Percentiles rank a stretch among this genome's conserved stretches.
Conservation (phyloP, 495 filamentous ascomycete species). For the Penicillium soppii region DNA sequence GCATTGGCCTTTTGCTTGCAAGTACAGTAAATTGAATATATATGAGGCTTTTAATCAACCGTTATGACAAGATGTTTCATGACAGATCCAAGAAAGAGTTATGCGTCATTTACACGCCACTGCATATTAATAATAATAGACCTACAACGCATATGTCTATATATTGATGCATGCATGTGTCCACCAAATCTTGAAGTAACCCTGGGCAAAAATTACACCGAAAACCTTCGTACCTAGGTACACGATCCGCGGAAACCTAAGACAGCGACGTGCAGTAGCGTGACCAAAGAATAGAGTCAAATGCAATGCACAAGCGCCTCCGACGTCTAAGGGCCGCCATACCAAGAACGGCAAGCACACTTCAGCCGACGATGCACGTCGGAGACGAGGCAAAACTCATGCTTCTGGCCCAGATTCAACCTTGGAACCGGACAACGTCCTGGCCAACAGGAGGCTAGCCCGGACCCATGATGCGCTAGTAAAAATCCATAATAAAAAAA, state of each 20-base stretch:
- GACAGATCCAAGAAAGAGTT: too few relatives aligned
- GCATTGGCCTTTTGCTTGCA: too few relatives aligned
- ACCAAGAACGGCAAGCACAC: neutral
- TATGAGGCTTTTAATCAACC: too few relatives aligned
- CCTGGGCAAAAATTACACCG: neutral
- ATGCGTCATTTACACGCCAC: too few relatives aligned
- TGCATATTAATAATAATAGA: neutral
- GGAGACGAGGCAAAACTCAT: neutral
- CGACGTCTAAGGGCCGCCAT: neutral
- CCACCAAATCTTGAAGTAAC: neutral
- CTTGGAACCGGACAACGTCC: too few relatives aligned
- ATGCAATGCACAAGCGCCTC: constrained; percentile 5
- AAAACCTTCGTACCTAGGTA: neutral
- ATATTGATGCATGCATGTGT: neutral
- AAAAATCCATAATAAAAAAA: neutral
- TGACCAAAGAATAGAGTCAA: neutral
- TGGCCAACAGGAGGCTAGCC: neutral
- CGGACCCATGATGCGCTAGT: neutral
- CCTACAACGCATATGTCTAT: neutral
- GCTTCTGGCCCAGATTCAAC: neutral
- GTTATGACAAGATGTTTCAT: too few relatives aligned
- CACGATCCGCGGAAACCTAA: neutral
- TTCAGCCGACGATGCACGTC: constrained; percentile 8
- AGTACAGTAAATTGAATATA: too few relatives aligned
- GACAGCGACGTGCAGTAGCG: constrained; percentile 6